Evolutionary conservation across 352 stramenopile genomes (phyloP), one percentile per base, ranked within the genome.

Genomic region (Phytophthora cactorum): DNA sequence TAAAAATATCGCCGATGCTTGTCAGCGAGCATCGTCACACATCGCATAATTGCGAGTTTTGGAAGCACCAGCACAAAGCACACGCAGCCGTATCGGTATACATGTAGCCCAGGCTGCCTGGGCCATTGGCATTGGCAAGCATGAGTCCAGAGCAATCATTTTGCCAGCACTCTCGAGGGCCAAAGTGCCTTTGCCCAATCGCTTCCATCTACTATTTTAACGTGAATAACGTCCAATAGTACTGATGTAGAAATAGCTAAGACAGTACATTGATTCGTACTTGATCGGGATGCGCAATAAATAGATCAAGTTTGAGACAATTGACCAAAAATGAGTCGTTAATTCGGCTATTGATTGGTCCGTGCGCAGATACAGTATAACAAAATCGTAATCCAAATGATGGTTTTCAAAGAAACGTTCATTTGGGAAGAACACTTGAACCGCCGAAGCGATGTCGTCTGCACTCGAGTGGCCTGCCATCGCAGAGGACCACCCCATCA

Each of bases 401-500:
- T 15, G 12, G 14, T 7, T 46, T 22, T 46, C 39, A 63, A 44
- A 53, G 31, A 55, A 32, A 41, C 51, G 39, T 57, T 54, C 44
- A 64, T 53, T 55, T 45, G 8, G 14, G n/a, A 71, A 66, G 32
- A 66, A 65, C 9, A 29, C 1, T 54, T 39, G 49, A 38, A 7
- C 32, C 9, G 17, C 39, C n/a, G 50, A 39, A 43, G 49, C 14
- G 5, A 72, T 68, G 59, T 59, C 51, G 52, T 51, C 66, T 39
- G 36, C 39, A 31, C 46, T 60, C 53, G 39, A 66, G 43, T 74
- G 66, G 66, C 66, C 66, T 12, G 17, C 60, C 4, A 38, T 74
- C 47, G 39, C 53, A 6, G 60, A 59, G 31, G 53, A 66, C 15
- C 66, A 74, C 54, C 66, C 66, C 5, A 70, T 70, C 14, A 70